Conservation (phyloP, 208 protist species). For the Acanthamoeba divionensis region DNA sequence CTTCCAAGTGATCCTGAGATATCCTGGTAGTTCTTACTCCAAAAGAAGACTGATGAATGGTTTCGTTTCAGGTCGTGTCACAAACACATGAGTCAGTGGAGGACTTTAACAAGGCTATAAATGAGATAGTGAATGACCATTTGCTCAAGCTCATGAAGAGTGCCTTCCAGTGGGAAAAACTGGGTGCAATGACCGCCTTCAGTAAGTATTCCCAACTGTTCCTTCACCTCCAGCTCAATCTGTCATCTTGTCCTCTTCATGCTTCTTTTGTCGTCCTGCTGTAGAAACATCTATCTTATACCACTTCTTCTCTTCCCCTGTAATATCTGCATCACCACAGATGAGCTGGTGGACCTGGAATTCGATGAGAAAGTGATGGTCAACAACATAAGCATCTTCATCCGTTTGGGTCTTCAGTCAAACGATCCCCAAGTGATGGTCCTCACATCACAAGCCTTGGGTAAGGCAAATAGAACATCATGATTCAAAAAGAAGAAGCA, state of each 20-base stretch:
- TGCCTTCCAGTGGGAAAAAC: constrained; percentile 67
- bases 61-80: constrained; percentile 32
- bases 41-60: not conserved
- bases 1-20: not conserved
- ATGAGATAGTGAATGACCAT: constrained; percentile 63
- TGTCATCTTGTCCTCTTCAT: not conserved
- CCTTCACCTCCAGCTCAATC: not conserved
- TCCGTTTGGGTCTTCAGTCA: constrained; percentile 71
- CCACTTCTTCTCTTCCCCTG: no score
- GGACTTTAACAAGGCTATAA: constrained; percentile 68
- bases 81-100: constrained; percentile 69
- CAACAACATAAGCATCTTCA: constrained; percentile 77
- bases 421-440: constrained; percentile 73
- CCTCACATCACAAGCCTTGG: constrained; percentile 74
- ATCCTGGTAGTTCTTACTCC: not conserved
- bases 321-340: not conserved
- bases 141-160: constrained; percentile 77
- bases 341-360: constrained; percentile 66
- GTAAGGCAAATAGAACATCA: constrained; percentile 16
- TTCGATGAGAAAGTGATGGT: constrained; percentile 63
- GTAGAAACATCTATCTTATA: not conserved
- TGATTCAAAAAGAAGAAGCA: not conserved
- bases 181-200: constrained; percentile 80
- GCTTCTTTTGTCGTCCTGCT: no score
- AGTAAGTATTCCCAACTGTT: not conserved